phyloP scores from a whole-genome alignment of 257 asterid species.

The Leptodermis oblonga region DNA sequence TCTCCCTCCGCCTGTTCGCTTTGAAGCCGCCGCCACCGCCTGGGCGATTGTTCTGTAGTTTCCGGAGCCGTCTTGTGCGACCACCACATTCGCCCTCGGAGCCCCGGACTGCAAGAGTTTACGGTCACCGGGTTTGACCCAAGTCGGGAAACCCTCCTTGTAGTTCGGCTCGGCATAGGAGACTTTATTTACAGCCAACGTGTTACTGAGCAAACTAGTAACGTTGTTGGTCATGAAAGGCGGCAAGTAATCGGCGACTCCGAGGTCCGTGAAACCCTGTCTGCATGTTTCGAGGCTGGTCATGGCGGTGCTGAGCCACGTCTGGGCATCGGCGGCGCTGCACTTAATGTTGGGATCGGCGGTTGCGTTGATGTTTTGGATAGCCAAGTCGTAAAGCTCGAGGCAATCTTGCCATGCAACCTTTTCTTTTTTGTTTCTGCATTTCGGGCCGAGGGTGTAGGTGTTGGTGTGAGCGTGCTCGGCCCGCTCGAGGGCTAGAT shows the following conservation, averaged over 20 bases:
- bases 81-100: constrained; percentile 46
- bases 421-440: constrained; percentile 45
- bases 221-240: constrained; percentile 58
- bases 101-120: constrained; percentile 45
- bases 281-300: constrained; percentile 18
- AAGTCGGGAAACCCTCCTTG: constrained; percentile 49
- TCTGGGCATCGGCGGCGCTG: constrained; percentile 23
- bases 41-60: constrained; percentile 46
- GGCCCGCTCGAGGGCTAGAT: constrained; percentile 65
- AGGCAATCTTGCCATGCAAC: constrained; percentile 90
- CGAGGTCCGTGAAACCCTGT: constrained; percentile 59
- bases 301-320: constrained; percentile 19
- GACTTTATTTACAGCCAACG: constrained; percentile 49
- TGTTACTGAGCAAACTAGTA: constrained; percentile 52
- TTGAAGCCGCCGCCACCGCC: constrained; percentile 51
- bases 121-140: constrained; percentile 63
- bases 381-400: constrained; percentile 47
- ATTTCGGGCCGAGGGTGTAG: constrained; percentile 49
- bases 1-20: constrained; percentile 42
- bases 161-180: constrained; percentile 16
- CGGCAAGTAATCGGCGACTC: constrained; percentile 34
- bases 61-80: constrained; percentile 48
- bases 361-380: constrained; percentile 42
- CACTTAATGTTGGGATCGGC: constrained; percentile 42
- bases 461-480: constrained; percentile 32